Evolutionary conservation across 257 asterid genomes (phyloP), one percentile per base, ranked within the genome.

Genomic region (Rauvolfia tetraphylla): DNA sequence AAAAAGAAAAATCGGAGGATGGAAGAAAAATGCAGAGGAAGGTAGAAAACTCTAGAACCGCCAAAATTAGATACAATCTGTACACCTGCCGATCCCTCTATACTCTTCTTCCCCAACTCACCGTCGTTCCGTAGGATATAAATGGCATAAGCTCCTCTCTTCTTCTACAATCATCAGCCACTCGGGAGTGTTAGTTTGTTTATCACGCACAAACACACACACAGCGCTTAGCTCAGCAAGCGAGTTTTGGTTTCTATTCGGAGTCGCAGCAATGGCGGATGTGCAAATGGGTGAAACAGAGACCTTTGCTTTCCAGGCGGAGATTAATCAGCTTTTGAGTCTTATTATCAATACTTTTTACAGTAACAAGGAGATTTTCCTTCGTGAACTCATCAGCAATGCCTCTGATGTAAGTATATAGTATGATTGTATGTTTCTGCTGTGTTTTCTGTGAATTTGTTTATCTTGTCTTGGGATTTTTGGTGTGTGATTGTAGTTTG

Each of bases 341-440:
- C 65, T 83, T 83, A 83, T 83, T 33, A 83, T 83, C 80, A 81
- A 85, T 62, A 83, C 89, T 0, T 85, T 85, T 80, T 85, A 83
- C 81, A 85, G 85, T 80, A 85, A 85, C 68, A 85, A 86, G 84
- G 89, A 83, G 86, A 86, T 86, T 18, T 86, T 86, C 80, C 82
- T 86, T 10, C 81, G 89, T 10, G 87, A 86, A 18, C 51, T 83
- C 71, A 83, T 86, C 61, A 83, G 89, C 81, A 86, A 86, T 39
- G 27, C 86, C 3, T 86, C 89, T 6, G 89, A 86, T 72, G 70
- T 63, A 34, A 63, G 70, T 62, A 29, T 31, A 31, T 31, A 13
- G 20, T 49, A 49, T 2, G 0, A 49, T 0, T 59, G 39, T 59
- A 11, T 59, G 3, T 59, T 25, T 59, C 1, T 59, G 18, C 56